Percentiles rank a stretch among this genome's conserved stretches.
Conservation (phyloP, 2,329 filamentous ascomycete species). For the Trichoderma sp. region DNA sequence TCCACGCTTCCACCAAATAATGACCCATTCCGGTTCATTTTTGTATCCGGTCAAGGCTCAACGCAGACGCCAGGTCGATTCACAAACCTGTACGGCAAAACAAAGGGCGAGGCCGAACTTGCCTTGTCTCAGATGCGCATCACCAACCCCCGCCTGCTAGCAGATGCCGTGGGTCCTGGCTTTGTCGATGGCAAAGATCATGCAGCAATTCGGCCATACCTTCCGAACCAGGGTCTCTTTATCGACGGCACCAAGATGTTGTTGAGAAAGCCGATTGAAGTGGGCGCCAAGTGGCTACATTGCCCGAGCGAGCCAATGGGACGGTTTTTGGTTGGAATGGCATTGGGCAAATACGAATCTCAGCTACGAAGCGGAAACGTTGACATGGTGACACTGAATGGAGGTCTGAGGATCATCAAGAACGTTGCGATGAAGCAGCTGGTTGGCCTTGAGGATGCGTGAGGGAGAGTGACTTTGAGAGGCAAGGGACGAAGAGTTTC, state of each 20-base stretch:
- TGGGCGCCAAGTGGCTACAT: slow-evolving; percentile 1
- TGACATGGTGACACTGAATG: background rate
- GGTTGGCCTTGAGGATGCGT: background rate
- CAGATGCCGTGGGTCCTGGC: background rate
- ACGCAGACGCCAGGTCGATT: background rate
- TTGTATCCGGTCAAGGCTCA: slow-evolving; percentile 9
- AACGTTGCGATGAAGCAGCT: background rate
- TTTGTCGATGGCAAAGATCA: background rate
- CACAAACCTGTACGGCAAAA: background rate
- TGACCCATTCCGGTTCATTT: background rate
- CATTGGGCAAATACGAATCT: background rate
- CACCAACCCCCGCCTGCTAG: background rate
- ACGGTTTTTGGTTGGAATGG: background rate
- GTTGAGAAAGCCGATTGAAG: background rate
- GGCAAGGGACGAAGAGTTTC: background rate
- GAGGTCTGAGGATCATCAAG: slow-evolving; percentile 5
- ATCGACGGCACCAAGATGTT: background rate
- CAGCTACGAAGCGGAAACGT: background rate
- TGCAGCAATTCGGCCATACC: background rate
- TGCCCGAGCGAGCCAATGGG: slow-evolving; percentile 11
- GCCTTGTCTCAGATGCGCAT: slow-evolving; percentile 1
- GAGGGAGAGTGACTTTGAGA: background rate
- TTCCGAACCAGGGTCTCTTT: background rate
- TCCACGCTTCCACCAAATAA: background rate
- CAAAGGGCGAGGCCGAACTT: background rate